phyloP scores from a whole-genome alignment of 345 rosid species.

The Euclidium syriacum region DNA sequence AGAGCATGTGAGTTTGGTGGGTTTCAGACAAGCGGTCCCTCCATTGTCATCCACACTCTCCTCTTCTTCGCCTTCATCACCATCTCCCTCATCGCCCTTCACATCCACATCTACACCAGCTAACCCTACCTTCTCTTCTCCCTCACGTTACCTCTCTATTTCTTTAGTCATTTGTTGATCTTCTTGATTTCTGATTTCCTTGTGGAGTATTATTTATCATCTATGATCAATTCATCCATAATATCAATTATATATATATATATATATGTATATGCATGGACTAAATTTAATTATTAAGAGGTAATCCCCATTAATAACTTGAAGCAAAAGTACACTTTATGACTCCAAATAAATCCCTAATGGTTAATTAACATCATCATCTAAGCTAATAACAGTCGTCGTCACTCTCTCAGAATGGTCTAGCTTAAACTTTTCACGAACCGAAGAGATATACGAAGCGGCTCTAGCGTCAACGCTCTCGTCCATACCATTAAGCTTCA shows the following conservation, averaged over 20 bases:
- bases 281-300: neutral
- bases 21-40: conserved; percentile 41
- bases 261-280: neutral
- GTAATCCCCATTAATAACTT: neutral
- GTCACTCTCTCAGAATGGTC: conserved; percentile 20
- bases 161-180: neutral
- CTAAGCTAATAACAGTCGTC: conserved; percentile 23
- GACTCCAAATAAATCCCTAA: neutral
- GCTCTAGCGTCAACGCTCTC: conserved; percentile 34
- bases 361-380: conserved; percentile 11
- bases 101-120: conserved; percentile 43
- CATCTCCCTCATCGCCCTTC: conserved; percentile 42
- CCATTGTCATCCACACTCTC: conserved; percentile 43
- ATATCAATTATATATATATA: neutral
- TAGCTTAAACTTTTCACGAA: conserved; percentile 26
- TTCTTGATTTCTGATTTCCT: neutral
- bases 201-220: neutral
- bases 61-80: conserved; percentile 36
- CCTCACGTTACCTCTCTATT: neutral
- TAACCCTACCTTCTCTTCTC: neutral
- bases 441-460: conserved; percentile 31
- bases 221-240: neutral
- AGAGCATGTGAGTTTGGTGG: conserved; percentile 40
- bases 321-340: neutral
- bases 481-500: conserved; percentile 9